Evolutionary conservation across 495 filamentous ascomycete species (phyloP), one percentile per base, ranked within the genome.

Genomic region (Penicillium coffeae): DNA sequence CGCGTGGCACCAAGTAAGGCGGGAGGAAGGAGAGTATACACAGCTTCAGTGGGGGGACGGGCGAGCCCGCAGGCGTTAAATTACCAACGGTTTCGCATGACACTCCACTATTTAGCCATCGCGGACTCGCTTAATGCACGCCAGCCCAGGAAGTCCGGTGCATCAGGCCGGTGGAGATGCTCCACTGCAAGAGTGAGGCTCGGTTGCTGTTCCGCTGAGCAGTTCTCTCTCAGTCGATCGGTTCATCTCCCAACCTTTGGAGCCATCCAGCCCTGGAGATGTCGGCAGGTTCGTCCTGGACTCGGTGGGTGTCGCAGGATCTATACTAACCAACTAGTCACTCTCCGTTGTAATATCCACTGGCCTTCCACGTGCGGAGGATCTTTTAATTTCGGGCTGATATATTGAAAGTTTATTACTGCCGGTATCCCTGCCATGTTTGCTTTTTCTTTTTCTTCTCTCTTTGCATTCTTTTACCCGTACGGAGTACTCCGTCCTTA

Each of bases 51-150:
- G 18, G 58, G 60, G 30, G 42, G 22, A 64, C 64, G 68, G 68
- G 66, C 59, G 63, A 54, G 64, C 63, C 68, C 64, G 68, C 46
- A 56, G 60, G 49, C 51, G 54, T 56, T 56, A 30, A 30, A 30
- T 30, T 45, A 57, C 65, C 64, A 73, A 73, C 68, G 66, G 64
- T 62, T 69, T 69, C 39, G 47, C 48, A 42, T n/a, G n/a, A n/a
- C n/a, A n/a, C n/a, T n/a, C n/a, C n/a, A n/a, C n/a, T n/a, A n/a
- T n/a, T n/a, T n/a, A n/a, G n/a, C n/a, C n/a, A n/a, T n/a, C n/a
- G n/a, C n/a, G n/a, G n/a, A n/a, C n/a, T n/a, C n/a, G n/a, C n/a
- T n/a, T n/a, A n/a, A n/a, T n/a, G n/a, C n/a, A n/a, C n/a, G n/a
- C n/a, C n/a, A n/a, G 25, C 25, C 25, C 25, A 30, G 25, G 10